phyloP scores from a whole-genome alignment of 2,329 filamentous ascomycete genomes.

The Aspergillus sp. region DNA sequence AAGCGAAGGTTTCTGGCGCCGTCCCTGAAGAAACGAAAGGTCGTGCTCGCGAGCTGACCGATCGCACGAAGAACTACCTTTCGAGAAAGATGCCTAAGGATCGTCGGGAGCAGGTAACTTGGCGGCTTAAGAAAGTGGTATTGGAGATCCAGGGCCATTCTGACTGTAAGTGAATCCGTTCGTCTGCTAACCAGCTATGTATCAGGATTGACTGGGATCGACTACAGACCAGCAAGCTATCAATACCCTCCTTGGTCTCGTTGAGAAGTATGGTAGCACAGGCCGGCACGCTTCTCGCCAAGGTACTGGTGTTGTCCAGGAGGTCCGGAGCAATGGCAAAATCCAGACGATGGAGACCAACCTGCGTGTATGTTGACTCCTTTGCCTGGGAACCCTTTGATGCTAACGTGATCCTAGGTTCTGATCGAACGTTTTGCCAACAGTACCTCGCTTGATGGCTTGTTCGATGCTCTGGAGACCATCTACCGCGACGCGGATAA shows the following conservation, averaged over 20 bases:
- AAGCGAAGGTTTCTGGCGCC: slow-evolving; percentile 60
- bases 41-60: slow-evolving; percentile 35
- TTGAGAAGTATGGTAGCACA: slow-evolving; percentile 80
- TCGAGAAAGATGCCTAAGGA: slow-evolving; percentile 85
- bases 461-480: slow-evolving; percentile 78
- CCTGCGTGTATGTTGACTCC: slow-evolving; percentile 59
- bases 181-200: neutral
- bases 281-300: slow-evolving; percentile 64
- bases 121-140: slow-evolving; percentile 95
- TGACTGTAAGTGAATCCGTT: slow-evolving; percentile 61
- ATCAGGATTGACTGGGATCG: neutral
- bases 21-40: slow-evolving; percentile 58
- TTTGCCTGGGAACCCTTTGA: slow-evolving; percentile 34
- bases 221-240: slow-evolving; percentile 75
- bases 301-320: slow-evolving; percentile 66
- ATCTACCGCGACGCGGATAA: slow-evolving; percentile 84
- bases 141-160: slow-evolving; percentile 93
- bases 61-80: slow-evolving; percentile 68
- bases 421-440: slow-evolving; percentile 96
- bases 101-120: slow-evolving; percentile 87
- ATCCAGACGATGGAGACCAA: slow-evolving; percentile 73
- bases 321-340: slow-evolving; percentile 62
- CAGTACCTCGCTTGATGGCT: slow-evolving; percentile 80
- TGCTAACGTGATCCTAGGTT: slow-evolving; percentile 60
- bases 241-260: slow-evolving; percentile 76